Base-by-base conservation (phyloP, 805 yeast genomes). In the Trichomonascus vanleenenianus region DNA sequence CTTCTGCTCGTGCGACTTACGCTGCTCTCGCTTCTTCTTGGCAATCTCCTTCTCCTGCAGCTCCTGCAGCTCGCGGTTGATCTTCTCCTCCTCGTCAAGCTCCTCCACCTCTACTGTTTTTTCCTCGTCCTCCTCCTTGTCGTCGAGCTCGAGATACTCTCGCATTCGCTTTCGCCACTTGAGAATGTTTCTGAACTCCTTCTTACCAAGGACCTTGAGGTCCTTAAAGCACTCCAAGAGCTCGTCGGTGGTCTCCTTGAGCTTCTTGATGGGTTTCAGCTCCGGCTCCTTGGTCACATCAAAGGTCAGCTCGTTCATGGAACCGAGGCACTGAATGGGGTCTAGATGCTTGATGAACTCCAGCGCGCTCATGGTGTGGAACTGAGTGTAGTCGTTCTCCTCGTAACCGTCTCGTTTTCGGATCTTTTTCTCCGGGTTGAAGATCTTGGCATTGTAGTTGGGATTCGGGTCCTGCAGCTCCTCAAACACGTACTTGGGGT, bases 341-440 rank as follows among this genome's bases (percentile, higher is more conserved):
- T 84, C 95, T 35, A 81, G 91, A 48, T 79, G 73, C 57, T 73
- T 81, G 38, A 93, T 77, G 67, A 93, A 89, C 4, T 91, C 96
- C 62, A 88, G 63, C 6, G 88, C 70, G 12, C 86, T 77, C 70
- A 78, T 71, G 8, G 80, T 76, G 57, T 87, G 89, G 61, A 78
- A 84, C 52, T 74, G 73, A 22, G 75, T 61, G 57, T 83, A 78
- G 58, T 93, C 95, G 42, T 94, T 96, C 59, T 91, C 97, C 48
- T 85, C 97, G 67, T 93, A 93, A 77, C 99, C 99, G 56, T 83
- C 85, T 78, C 98, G 84, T 64, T 79, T 82, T 67, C 97, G 80
- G 46, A 74, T 78, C 66, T 86, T 87, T 67, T 82, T 80, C 60
- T 91, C 97, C 1, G 99, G 99, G 59, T 93, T 88, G 70, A 80